Evolutionary conservation across 2,329 filamentous ascomycete species (phyloP), one percentile per base, ranked within the genome.

Genomic region (Monilinia polystroma): DNA sequence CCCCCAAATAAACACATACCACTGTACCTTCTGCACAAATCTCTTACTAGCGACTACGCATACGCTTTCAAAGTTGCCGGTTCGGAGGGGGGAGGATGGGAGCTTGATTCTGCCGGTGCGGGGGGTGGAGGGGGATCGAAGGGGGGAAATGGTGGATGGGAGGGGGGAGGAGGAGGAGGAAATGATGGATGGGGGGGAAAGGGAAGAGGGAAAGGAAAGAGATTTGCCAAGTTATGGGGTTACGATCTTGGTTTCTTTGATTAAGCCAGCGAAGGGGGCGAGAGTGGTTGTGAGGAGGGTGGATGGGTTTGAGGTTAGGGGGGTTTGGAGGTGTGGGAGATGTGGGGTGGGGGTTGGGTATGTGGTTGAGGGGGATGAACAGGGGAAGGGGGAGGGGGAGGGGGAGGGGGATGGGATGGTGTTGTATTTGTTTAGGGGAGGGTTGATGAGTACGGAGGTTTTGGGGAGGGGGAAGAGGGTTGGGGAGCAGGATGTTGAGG

Each of bases 381-480:
- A 12, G 38, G 35, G 35, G 14, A 7, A 29, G 45, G 6, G 47
- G 16, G 26, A 26, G 32, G n/a, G 32, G 18, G 14, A 29, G 16
- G n/a, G 1, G 14, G 20, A 8, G 54, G 16, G 20, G 38, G 26
- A 10, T 35, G 53, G 41, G 20, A 56, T 18, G n/a, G 26, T 32
- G 5, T 14, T 64, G 20, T 56, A 26, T 55, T 35, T 64, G 52
- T 47, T 47, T 23, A 45, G 41, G 41, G 29, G 1, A 38, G 29
- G 29, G 12, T 26, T 57, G 62, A 64, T 57, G 45, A 57, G 29
- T 43, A 56, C 70, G 66, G 18, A 68, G 67, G 18, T 67, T 55
- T 81, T 87, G 29, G 86, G 83, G 69, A 90, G 81, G 65, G 90
- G 79, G 69, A 90, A 83, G 72, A 87, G 83, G 56, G 81, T 85